Evolutionary conservation across 108 stramenopile species (phyloP).

Genomic region (Skeletonema costatum): DNA sequence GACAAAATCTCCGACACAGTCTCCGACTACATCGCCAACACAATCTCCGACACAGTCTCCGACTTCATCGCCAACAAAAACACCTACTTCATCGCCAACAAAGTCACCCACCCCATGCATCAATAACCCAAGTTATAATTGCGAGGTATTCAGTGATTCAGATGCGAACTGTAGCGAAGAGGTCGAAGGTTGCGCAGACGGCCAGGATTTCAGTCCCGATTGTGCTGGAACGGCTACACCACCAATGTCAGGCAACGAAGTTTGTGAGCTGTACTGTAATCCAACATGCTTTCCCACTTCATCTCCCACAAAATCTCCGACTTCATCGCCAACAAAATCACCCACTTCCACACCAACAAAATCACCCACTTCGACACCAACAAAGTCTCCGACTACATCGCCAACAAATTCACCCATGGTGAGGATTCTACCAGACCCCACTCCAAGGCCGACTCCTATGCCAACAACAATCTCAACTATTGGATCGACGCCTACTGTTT

Average conservation of each 20-base stretch:
- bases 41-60: too few relatives aligned
- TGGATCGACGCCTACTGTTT: constrained; percentile 23
- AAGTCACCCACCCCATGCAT: background rate
- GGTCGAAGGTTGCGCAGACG: too few relatives aligned
- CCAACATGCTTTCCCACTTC: constrained; percentile 2
- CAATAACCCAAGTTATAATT: too few relatives aligned
- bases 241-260: too few relatives aligned
- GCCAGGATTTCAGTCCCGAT: too few relatives aligned
- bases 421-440: too few relatives aligned
- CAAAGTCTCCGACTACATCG: background rate
- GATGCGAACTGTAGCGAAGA: too few relatives aligned
- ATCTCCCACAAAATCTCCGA: background rate
- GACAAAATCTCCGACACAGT: background rate
- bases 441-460: background rate
- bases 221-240: too few relatives aligned
- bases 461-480: background rate
- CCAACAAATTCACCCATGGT: background rate
- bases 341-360: too few relatives aligned
- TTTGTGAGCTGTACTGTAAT: background rate
- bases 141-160: too few relatives aligned
- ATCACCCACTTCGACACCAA: background rate
- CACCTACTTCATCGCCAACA: background rate
- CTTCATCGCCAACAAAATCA: background rate
- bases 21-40: constrained; percentile 6
- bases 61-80: too few relatives aligned